Evolutionary conservation across 2,329 filamentous ascomycete species (phyloP), one percentile per base, ranked within the genome.

Genomic region (Fusarium sp.): DNA sequence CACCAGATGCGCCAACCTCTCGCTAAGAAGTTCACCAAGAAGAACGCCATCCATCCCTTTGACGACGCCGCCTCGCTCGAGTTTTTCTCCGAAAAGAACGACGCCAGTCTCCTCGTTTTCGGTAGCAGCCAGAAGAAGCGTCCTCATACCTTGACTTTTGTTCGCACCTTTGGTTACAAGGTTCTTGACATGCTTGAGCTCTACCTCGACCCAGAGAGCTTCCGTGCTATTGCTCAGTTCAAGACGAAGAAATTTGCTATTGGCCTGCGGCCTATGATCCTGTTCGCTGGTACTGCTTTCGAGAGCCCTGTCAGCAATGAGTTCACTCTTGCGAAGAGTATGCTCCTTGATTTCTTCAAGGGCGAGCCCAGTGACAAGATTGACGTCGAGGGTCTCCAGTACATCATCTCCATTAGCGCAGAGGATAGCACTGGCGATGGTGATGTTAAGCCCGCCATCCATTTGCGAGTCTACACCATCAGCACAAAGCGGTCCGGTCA

Each of bases 81-180:
- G 84, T 99, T 99, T 86, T 95, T 99, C 86, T 92, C 92, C 71
- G 91, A 95, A 81, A 99, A 98, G 86, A 99, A 99, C 84, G 96
- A 99, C 82, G 91, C 93, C 78, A 93, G 91, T 50, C 86, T 98
- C 53, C 88, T 98, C 74, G 88, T 96, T 74, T 97, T 97, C 78
- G 95, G 92, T 58, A 91, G 90, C 81, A 92, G 92, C 82, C 94
- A 89, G 82, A 99, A 98, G 88, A 99, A 98, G 88, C 89, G 96
- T n/a, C 95, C 95, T 10, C 95, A 99, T 83, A 92, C 91, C 71
- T 82, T 99, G 77, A 98, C 95, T 1, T 83, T 98, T 50, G 87
- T 92, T 44, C 91, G 96, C 71, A 93, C 93, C 47, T 98, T 97
- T 81, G 89, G 91, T 77, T 90, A 93, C 85, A 95, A 96, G 83